Base-by-base conservation (phyloP, 345 rosid genomes). In the Eucalyptus cloeziana region DNA sequence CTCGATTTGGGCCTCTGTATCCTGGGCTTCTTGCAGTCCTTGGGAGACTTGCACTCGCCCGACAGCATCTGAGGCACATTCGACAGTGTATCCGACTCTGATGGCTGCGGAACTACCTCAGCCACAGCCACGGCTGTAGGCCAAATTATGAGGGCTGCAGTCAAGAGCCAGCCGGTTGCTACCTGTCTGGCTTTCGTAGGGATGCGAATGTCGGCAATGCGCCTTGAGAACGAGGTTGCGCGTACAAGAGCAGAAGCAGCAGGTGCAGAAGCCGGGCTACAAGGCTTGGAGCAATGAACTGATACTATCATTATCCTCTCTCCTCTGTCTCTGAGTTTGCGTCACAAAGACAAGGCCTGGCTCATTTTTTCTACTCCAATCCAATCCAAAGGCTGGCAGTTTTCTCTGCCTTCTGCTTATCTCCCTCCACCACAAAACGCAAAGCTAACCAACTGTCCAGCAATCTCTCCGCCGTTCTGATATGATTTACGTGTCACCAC, bases 41-140 rank as follows among this genome's bases (percentile, higher is more conserved):
- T 93, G 11, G 90, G 80, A 15, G 80, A 58, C 11, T 91, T 69
- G 86, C 96, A 94, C 85, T 89, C 98, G 5, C 98, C 95, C 1
- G 98, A 96, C 47, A 97, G 93, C 87, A 93, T 93, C 91, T 95
- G 98, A 56, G 99, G 99, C 85, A 97, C 91, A 91, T 96, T 96
- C 0, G 94, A 90, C 12, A 96, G 90, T 21, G 99, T 96, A 88
- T 95, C 93, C 24, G 49, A 51, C 17, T 95, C 95, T 31, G 86
- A 44, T 50, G 50, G 87, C 95, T 10, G 93, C 88, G 14, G 94
- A 21, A 81, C 80, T 15, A 64, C 85, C 31, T 87, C 87, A 4
- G 85, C 49, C 24, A 51, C 86, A 43, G 49, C 49, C 31, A 91
- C 92, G 27, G 96, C 93, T 6, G 96, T 91, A 2, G 85, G 85